Conservation (phyloP, 495 filamentous ascomycete genomes). For the Neurospora discreta region DNA sequence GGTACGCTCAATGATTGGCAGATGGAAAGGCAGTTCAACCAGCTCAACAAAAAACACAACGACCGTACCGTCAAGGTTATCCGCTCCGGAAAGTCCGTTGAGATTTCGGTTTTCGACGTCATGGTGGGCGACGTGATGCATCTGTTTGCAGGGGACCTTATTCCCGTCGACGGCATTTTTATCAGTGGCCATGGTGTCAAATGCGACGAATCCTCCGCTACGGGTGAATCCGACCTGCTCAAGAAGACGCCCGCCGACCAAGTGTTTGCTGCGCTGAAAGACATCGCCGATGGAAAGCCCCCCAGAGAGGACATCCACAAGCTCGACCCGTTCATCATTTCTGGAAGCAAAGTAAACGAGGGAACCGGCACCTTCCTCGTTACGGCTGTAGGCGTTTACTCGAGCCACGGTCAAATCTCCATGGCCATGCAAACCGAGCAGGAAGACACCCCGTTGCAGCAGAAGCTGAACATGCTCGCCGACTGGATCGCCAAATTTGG, state of each 20-base stretch:
- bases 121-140: conserved; percentile 66
- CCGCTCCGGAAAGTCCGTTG: conserved; percentile 60
- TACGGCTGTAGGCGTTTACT: conserved; percentile 76
- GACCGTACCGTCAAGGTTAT: conserved; percentile 72
- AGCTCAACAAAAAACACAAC: conserved; percentile 67
- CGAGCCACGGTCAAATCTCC: conserved; percentile 83
- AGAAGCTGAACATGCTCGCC: conserved; percentile 78
- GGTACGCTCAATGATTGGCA: conserved; percentile 71
- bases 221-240: conserved; percentile 73
- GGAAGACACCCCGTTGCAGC: conserved; percentile 85
- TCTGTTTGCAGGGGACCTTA: conserved; percentile 59
- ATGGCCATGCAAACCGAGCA: conserved; percentile 84
- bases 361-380: conserved; percentile 80
- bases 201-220: conserved; percentile 75
- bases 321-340: conserved; percentile 88
- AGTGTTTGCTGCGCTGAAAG: conserved; percentile 65
- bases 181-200: conserved; percentile 65
- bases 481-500: conserved; percentile 90
- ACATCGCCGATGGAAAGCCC: conserved; percentile 23
- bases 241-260: conserved; percentile 63
- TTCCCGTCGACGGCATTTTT: conserved; percentile 65
- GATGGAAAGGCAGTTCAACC: conserved; percentile 72
- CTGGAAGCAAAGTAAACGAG: conserved; percentile 84
- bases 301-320: conserved; percentile 55
- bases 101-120: conserved; percentile 62